Conservation (phyloP, 257 asterid genomes). For the Anisodus acutangulus region DNA sequence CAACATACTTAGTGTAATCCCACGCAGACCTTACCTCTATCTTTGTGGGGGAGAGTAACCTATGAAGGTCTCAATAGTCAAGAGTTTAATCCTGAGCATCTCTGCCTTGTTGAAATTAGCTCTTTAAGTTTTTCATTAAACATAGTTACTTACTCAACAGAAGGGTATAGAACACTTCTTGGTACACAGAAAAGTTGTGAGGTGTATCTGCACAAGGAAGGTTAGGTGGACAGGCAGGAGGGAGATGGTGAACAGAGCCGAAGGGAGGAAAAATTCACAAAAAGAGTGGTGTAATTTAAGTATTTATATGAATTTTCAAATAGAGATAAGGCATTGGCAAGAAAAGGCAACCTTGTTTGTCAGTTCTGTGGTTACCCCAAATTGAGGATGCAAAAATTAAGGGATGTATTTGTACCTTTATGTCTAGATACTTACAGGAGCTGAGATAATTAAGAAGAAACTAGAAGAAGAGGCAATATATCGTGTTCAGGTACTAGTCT, state of each 20-base stretch:
- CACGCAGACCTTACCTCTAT: background rate
- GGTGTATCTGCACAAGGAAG: background rate
- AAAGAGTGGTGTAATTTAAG: background rate
- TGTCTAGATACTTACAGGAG: background rate
- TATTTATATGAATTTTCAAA: background rate
- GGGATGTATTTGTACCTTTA: background rate
- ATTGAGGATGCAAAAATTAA: background rate
- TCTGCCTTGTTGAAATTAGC: background rate
- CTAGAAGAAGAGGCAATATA: background rate
- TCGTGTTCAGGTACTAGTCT: background rate
- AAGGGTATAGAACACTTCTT: constrained; percentile 19
- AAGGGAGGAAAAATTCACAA: background rate
- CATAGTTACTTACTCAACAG: background rate
- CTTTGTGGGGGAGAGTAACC: background rate
- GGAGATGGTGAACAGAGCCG: background rate
- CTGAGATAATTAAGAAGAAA: background rate
- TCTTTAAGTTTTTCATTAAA: background rate
- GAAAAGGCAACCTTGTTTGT: background rate
- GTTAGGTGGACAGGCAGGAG: background rate
- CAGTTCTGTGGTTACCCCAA: constrained; percentile 5
- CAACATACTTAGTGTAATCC: too few species aligned
- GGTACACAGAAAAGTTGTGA: background rate
- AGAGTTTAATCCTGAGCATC: background rate
- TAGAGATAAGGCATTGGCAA: background rate
- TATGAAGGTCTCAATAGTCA: background rate